Evolutionary conservation across 2,329 filamentous ascomycete genomes (phyloP), one percentile per base, ranked within the genome.

Genomic region (Aspergillus fructus): DNA sequence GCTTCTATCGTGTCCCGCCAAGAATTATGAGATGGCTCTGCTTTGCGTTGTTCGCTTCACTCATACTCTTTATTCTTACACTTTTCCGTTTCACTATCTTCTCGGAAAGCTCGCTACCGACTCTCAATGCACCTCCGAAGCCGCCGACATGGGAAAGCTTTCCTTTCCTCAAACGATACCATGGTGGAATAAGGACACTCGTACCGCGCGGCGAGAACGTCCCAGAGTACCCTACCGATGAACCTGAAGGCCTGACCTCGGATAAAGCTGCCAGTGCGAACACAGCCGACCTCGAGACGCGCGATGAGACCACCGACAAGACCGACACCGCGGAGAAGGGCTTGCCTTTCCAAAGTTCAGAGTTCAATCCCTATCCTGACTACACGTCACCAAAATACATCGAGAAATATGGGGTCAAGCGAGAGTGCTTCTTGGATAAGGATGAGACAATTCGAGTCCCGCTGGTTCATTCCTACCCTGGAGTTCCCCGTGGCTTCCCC

Each of bases 131-230:
- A 12, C 81, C 85, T 0, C 74, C 84, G 0, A 84, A 86, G 19
- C 89, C 90, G 12, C 85, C 87, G 0, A 62, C 65, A n/a, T 97
- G 93, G 92, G 90, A 96, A 71, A 84, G 83, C 9, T 97, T 96
- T 70, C 85, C 87, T 0, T 96, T 96, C 68, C 74, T 99, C 60
- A 88, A 88, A 59, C 84, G 93, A 61, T 99, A 97, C 71, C 94
- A 97, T 71, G 93, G 92, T 13, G 94, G 94, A 1, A 82, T 99
- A 58, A 83, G 88, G 62, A 89, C 84, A 0, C 70, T 99, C 60
- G 84, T 90, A 0, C 75, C 85, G 0, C 77, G 86, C 24, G 73
- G 81, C 13, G 79, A 90, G 48, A 93, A 93, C 63, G 78, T 82
- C 9, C 88, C 93, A 0, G 90, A 97, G 69, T 97, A 96, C 69